Conservation (phyloP, 2,329 filamentous ascomycete genomes). For the Colletotrichum truncatum region DNA sequence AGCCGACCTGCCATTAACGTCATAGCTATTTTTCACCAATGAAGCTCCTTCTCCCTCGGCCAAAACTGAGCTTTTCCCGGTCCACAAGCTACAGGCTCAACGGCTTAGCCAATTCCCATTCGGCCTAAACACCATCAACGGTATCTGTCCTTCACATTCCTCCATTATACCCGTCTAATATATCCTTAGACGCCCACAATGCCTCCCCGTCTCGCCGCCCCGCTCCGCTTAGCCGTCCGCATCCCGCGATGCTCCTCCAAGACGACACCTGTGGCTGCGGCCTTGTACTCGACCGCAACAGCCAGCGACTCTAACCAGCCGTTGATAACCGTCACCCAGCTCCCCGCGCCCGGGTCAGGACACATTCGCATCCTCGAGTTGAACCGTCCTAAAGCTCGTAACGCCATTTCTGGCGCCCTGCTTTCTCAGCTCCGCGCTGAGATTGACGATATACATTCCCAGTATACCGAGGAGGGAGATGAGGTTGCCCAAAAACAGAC, state of each 20-base stretch:
- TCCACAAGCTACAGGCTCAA: neutral
- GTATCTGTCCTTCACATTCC: neutral
- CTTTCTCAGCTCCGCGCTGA: constrained; percentile 77
- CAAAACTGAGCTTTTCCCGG: neutral
- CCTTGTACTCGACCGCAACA: constrained; percentile 54
- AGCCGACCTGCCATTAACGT: constrained; percentile 23
- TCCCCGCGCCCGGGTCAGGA: constrained; percentile 82
- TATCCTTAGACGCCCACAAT: constrained; percentile 33
- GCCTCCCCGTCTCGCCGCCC: constrained; percentile 42
- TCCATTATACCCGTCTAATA: neutral
- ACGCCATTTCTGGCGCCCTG: constrained; percentile 86
- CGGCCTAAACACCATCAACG: neutral
- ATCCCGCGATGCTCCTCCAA: constrained; percentile 30
- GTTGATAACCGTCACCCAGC: constrained; percentile 74
- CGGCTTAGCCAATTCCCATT: neutral
- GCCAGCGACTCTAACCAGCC: constrained; percentile 49
- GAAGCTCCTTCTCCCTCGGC: constrained; percentile 12
- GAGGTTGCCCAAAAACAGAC: constrained; percentile 53
- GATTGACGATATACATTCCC: constrained; percentile 74
- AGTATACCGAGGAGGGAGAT: constrained; percentile 62
- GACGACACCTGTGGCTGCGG: neutral
- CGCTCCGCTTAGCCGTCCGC: constrained; percentile 30
- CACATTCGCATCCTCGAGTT: constrained; percentile 89
- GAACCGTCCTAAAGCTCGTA: constrained; percentile 85
- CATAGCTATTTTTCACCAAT: constrained; percentile 26